Percentiles rank a stretch among this genome's conserved stretches.
Evolutionary conservation across 2,329 filamentous ascomycete species (phyloP).

Genomic region (Pseudovirgaria hyperparasitica): DNA sequence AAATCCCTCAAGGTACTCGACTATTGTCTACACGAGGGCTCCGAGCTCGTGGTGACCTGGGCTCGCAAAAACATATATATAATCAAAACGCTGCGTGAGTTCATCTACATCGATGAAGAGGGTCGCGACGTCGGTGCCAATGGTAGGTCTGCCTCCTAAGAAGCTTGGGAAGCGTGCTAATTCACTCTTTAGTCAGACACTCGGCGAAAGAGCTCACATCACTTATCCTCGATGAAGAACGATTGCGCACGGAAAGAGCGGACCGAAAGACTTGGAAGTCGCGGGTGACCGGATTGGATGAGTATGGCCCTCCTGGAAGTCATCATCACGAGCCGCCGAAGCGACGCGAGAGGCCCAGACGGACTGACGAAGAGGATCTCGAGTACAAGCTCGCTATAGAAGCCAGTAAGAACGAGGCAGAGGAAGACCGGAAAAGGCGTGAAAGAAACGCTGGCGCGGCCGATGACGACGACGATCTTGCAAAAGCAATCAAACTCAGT

Average conservation of each 20-base stretch:
- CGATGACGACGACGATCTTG: conserved; percentile 70
- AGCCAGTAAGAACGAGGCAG: conserved; percentile 88
- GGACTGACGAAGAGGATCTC: conserved; percentile 68
- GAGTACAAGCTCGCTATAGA: conserved; percentile 87
- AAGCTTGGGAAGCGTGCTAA: conserved; percentile 9
- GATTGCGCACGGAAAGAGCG: conserved; percentile 75
- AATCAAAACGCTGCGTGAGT: conserved; percentile 95
- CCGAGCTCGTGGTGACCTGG: conserved; percentile 94
- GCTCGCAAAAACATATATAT: conserved; percentile 96
- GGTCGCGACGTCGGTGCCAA: conserved; percentile 92
- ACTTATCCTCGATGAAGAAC: conserved; percentile 84
- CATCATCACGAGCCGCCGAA: conserved; percentile 14
- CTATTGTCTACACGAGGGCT: conserved; percentile 95
- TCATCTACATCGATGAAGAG: conserved; percentile 92
- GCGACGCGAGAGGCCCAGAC: conserved; percentile 35
- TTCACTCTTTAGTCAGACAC: conserved; percentile 57
- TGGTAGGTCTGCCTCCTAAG: conserved; percentile 44
- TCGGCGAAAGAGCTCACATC: conserved; percentile 93
- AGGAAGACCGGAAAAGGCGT: conserved; percentile 71
- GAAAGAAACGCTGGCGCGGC: conserved; percentile 34
- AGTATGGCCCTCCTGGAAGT: conserved; percentile 44
- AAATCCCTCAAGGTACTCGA: conserved; percentile 97
- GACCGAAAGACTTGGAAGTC: conserved; percentile 96
- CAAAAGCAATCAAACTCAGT: conserved; percentile 89
- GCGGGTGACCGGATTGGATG: conserved; percentile 84